Base-by-base conservation (phyloP, 2,329 filamentous ascomycete species). In the Dothistroma pini region DNA sequence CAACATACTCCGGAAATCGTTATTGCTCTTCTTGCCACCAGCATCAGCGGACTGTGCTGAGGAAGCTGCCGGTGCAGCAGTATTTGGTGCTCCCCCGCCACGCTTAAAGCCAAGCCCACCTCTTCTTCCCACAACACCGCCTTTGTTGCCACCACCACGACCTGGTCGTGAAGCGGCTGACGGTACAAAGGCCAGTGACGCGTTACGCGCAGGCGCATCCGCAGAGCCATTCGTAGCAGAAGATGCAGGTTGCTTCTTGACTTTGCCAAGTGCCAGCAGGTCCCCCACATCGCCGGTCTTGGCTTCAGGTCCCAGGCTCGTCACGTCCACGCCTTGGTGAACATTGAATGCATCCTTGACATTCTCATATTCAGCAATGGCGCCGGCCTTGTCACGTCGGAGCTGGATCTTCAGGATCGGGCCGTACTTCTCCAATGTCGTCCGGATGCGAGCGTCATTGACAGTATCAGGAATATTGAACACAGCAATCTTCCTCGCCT, bases 391-490 rank as follows among this genome's bases (percentile, higher is more conserved):
- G 62, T 91, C 85, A 1, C 92, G 91, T 51, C 91, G 87, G 11
- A 97, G 81, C 12, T 89, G 82, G 4, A 97, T 81, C 74, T 93
- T 93, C 65, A 87, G 81, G 25, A 97, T 81, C 1, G 82, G 75
- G 0, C 91, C 92, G 50, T 87, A 82, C 1, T 86, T 83, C 68
- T 91, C 88, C 9, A 89, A 86, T 2, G 96, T 79, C 0, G 86
- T 82, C 50, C 85, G 85, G 58, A 99, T 85, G 32, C 93, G 90
- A 1, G 89, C 86, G 70, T 96, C 91, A 66, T 96, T 97, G 70
- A 97, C 86, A 0, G 93, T 97, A 71, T 97, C 95, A 0, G 95
- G 91, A 0, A 99, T 80, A 64, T 93, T 89, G 76, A 97, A 85
- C 31, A 99, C 79, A 10, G 88, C 89, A 54, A 97, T 82, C 0